Evolutionary conservation across 176 grass and related monocot genomes (phyloP), one percentile per base, ranked within the genome.

Genomic region (Carex myosuroides): DNA sequence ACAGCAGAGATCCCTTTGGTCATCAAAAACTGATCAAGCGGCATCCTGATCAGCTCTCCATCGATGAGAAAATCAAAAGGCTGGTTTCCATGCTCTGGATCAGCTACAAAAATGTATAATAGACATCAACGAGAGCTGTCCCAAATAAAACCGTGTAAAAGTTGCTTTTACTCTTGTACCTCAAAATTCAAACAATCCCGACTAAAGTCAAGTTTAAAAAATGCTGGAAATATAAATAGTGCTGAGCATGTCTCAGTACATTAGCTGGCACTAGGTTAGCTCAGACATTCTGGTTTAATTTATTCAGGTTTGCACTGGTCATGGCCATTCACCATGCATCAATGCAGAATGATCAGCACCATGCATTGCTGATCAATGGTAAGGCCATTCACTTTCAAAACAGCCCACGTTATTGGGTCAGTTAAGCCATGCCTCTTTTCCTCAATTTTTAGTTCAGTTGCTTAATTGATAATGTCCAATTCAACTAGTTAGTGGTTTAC

Each of bases 1-100:
- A 99, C 97, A 83, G 90, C 93, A 4, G 97, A 92, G 64, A 99
- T 96, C 79, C 93, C 91, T 85, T 95, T 99, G 70, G 91, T 90
- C 44, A 87, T 62, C 70, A 99, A 86, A 81, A 99, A 96, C 81
- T 96, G 61, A 59, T 94, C 91, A 2, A 99, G 91, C 18, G 89
- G 91, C 83, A 99, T 82, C 68, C 97, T 87, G 58, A 96, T 84
- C 50, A 99, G 88, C 86, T 99, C 97, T 4, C 91, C 90, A 68
- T 91, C 93, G 2, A 92, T 84, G 41, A 99, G 84, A 76, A 99
- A 99, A 57, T 99, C 97, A 70, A 99, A 99, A 33, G 93, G 97
- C 80, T 91, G 93, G 37, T 70, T n/a, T 81, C 92, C 35, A 87
- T 91, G 90, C 73, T 92, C 93, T 17, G 88, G 52, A 18, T 88